Evolutionary conservation across 225 moss, liverwort and hornwort genomes (phyloP), one percentile per base, ranked within the genome.

Genomic region (Bryoerythrophyllum caledonicum): DNA sequence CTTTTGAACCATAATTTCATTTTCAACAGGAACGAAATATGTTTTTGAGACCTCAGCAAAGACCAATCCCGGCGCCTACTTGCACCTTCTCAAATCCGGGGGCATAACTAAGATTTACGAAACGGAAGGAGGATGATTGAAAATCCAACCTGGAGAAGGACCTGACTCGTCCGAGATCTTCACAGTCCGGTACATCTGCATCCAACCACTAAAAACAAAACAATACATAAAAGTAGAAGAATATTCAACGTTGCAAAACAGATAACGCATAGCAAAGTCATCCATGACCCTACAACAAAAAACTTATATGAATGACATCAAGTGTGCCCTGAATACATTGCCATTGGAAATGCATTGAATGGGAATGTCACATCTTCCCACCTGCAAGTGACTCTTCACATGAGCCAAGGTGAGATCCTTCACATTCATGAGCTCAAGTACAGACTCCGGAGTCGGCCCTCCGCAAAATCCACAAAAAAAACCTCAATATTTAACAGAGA

Each of bases 331-430:
- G 56, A 55, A 53, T 37, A 46, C 20, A 51, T 59, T 52, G 68
- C 32, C 7, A 76, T 16, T 7, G 57, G 38, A n/a, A n/a, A n/a
- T n/a, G n/a, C 9, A 38, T 38, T 8, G 7, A 10, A 8, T 38
- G 26, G 38, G 2, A 38, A 38, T 38, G 38, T 10, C 7, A 38
- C 74, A 77, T 19, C 20, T 74, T 68, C 82, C 17, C 28, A 94
- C 96, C 96, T 97, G 94, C 20, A 97, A 78, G 68, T 97, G 96
- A 72, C 94, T 94, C 73, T 97, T 97, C 35, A 97, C 94, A 81
- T 97, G 94, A 32, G 96, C 96, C 1, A 97, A 84, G 2, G 96
- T 97, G 7, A 97, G 94, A 23, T 90, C 96, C 77, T 94, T 91
- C 32, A 94, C 87, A 61, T 91, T 89, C 96, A 97, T 97, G 41